Conservation (phyloP, 2,329 filamentous ascomycete species). For the Arthrinium puccinioides region DNA sequence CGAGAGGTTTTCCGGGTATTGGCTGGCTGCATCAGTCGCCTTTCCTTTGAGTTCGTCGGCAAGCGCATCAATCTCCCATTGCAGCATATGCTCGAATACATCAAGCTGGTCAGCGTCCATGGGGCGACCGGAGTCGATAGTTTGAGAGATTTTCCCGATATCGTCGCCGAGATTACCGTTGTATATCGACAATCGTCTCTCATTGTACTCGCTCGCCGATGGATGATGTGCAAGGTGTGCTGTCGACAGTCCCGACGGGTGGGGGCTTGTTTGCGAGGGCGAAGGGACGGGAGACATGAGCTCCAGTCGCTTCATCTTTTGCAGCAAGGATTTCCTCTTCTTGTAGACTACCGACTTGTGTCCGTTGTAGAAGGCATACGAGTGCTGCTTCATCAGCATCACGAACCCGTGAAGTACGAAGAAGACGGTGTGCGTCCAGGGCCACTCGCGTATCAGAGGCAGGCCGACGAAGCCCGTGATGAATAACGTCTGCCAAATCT, state of each 20-base stretch:
- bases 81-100: slow-evolving; percentile 58
- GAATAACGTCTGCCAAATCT: slow-evolving; percentile 63
- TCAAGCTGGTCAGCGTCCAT: slow-evolving; percentile 56
- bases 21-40: slow-evolving; percentile 37
- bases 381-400: slow-evolving; percentile 80
- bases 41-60: slow-evolving; percentile 60
- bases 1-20: slow-evolving; percentile 65
- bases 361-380: slow-evolving; percentile 73
- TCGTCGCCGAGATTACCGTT: slow-evolving; percentile 30
- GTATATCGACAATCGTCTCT: slow-evolving; percentile 33
- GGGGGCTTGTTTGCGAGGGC: slow-evolving; percentile 34
- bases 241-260: slow-evolving; percentile 33
- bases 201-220: slow-evolving; percentile 30
- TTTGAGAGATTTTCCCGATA: slow-evolving; percentile 52
- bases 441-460: slow-evolving; percentile 67
- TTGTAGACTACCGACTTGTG: slow-evolving; percentile 57
- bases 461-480: slow-evolving; percentile 55
- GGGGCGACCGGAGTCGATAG: slow-evolving; percentile 53
- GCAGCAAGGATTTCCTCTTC: slow-evolving; percentile 34
- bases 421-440: slow-evolving; percentile 73
- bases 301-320: slow-evolving; percentile 50
- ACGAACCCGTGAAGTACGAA: slow-evolving; percentile 42
- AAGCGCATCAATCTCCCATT: slow-evolving; percentile 58
- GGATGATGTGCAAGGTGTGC: slow-evolving; percentile 35
- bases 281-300: slow-evolving; percentile 36